These are phyloP conservation scores for Phytophthora sp. DNA, from an alignment of 352 stramenopile genomes.

Conservation along the genomic window DNA sequence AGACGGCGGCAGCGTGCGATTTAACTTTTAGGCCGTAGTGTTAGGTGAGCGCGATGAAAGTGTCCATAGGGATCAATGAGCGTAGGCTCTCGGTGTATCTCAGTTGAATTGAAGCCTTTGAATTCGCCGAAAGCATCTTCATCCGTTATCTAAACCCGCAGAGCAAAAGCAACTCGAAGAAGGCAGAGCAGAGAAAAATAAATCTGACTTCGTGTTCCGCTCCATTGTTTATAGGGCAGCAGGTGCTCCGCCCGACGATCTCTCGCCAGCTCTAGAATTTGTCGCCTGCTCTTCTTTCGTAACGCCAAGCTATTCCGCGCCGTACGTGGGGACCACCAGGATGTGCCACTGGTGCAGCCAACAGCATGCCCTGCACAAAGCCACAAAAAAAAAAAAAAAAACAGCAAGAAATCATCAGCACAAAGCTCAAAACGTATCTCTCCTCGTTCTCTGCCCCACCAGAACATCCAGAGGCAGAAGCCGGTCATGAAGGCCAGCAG, in stretches of 20 bases:
- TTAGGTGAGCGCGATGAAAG: slow-evolving; percentile 15
- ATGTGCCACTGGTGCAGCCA: slow-evolving; percentile 92
- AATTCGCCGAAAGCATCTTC: background rate
- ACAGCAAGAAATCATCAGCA: background rate
- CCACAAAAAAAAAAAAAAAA: slow-evolving; percentile 33
- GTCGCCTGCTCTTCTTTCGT: background rate
- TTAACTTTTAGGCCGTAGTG: slow-evolving; percentile 34
- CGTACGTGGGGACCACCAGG: slow-evolving; percentile 82
- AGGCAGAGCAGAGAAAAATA: slow-evolving; percentile 15
- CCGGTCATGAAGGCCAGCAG: slow-evolving; percentile 83
- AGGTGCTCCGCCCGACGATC: background rate
- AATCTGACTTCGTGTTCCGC: slow-evolving; percentile 31
- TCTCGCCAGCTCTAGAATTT: slow-evolving; percentile 20
- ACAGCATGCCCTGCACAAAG: slow-evolving; percentile 83
- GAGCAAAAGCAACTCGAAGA: background rate
- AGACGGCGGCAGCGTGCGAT: slow-evolving; percentile 18
- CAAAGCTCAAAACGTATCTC: background rate
- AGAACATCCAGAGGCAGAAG: slow-evolving; percentile 91
- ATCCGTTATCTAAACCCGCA: background rate
- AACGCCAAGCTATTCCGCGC: slow-evolving; percentile 55
- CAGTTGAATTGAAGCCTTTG: slow-evolving; percentile 6
- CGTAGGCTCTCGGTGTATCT: background rate
- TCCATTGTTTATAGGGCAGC: slow-evolving; percentile 18
- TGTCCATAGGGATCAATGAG: background rate
- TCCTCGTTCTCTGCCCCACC: slow-evolving; percentile 40